phyloP scores from a whole-genome alignment of 2,329 filamentous ascomycete species.

The Sporothrix pallida region DNA sequence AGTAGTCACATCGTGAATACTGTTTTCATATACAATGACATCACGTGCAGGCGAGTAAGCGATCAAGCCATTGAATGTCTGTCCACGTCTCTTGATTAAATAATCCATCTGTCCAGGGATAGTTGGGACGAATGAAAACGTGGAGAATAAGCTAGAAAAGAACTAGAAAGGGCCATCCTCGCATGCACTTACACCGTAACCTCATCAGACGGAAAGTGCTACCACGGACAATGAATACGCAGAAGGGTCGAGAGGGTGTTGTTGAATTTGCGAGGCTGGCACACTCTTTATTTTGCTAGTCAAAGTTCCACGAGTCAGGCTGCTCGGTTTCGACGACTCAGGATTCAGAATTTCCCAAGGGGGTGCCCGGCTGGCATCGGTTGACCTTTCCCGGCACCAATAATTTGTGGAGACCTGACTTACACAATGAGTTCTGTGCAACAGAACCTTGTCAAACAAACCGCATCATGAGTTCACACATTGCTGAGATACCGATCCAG shows the following conservation, averaged over 20 bases:
- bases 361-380: constrained; percentile 5
- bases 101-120: too few species aligned
- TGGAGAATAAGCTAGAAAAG: too few species aligned
- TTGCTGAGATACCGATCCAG: not conserved
- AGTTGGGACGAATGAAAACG: too few species aligned
- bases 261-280: constrained; percentile 3
- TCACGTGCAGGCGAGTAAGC: not conserved
- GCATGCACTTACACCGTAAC: not conserved
- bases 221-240: constrained; percentile 22
- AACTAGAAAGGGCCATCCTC: not conserved
- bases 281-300: not conserved
- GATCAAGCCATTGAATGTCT: too few species aligned
- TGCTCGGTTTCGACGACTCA: not conserved
- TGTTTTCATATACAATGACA: not conserved
- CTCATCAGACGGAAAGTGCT: not conserved
- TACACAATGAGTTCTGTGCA: not conserved
- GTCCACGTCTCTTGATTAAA: not conserved
- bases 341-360: not conserved
- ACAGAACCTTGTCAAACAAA: not conserved
- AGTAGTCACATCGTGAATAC: not conserved
- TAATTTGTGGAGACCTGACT: not conserved
- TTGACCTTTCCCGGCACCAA: constrained; percentile 15
- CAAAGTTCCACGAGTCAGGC: not conserved
- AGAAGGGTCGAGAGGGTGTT: not conserved
- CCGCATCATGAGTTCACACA: not conserved